A percentile compares a stretch with the other conserved stretches of the same genome.
phyloP scores from a whole-genome alignment of 2,329 filamentous ascomycete genomes.

The Acrocalymma vagum region DNA sequence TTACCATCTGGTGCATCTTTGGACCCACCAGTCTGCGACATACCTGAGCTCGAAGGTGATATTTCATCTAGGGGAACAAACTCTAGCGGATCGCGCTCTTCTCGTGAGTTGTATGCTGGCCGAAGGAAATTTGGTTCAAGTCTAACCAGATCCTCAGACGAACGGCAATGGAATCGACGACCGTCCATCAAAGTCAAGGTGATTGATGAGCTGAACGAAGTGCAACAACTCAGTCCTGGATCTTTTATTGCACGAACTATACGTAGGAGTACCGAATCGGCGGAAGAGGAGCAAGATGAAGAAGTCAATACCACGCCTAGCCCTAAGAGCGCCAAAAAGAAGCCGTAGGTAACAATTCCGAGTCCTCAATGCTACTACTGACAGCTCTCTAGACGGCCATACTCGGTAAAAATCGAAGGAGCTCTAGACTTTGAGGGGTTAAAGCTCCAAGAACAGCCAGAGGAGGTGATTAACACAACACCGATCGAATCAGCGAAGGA shows the following conservation, averaged over 20 bases:
- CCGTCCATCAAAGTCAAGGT: constrained; percentile 27
- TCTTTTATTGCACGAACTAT: constrained; percentile 35
- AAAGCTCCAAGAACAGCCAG: constrained; percentile 24
- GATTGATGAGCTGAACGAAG: constrained; percentile 29
- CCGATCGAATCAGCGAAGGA: constrained; percentile 10
- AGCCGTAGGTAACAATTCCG: constrained; percentile 11
- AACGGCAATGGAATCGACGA: constrained; percentile 32
- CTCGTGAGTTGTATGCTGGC: constrained; percentile 24
- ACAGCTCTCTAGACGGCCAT: constrained; percentile 14
- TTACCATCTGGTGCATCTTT: constrained; percentile 43
- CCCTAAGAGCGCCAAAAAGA: constrained; percentile 18
- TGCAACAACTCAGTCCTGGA: constrained; percentile 31
- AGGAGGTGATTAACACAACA: constrained; percentile 3
- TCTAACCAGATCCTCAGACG: constrained; percentile 29
- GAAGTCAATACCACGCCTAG: constrained; percentile 4
- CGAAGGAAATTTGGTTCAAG: not conserved
- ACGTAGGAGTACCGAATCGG: constrained; percentile 28
- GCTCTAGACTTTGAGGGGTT: constrained; percentile 30
- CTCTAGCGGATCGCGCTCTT: constrained; percentile 37
- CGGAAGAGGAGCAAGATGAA: constrained; percentile 14
- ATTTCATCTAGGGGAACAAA: constrained; percentile 37
- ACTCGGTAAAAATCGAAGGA: constrained; percentile 25
- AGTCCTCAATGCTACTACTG: constrained; percentile 3
- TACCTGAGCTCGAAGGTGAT: constrained; percentile 41
- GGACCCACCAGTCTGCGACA: constrained; percentile 33